These are phyloP conservation scores for Sclerotinia spermophila DNA, from an alignment of 2,329 filamentous ascomycete genomes.

Conservation along the genomic window DNA sequence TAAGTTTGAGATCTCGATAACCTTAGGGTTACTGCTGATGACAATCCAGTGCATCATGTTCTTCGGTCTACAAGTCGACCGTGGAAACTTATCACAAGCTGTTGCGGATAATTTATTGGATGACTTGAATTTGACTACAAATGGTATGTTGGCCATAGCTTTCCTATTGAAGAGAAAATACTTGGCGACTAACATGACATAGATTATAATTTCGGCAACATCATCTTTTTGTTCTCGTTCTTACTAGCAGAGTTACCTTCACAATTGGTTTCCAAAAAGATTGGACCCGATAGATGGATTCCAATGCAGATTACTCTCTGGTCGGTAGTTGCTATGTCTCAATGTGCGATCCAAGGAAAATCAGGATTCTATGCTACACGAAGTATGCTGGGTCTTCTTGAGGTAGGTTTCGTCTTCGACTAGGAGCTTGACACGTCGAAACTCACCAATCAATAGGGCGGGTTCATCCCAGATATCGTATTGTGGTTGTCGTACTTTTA, in stretches of 20 bases:
- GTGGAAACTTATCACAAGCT: slow-evolving; percentile 56
- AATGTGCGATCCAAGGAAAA: slow-evolving; percentile 44
- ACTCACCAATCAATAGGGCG: slow-evolving; percentile 41
- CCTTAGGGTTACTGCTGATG: background rate
- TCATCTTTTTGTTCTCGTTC: slow-evolving; percentile 42
- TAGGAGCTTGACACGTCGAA: background rate
- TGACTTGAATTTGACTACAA: slow-evolving; percentile 46
- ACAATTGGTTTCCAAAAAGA: slow-evolving; percentile 46
- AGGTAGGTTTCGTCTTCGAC: slow-evolving; percentile 37
- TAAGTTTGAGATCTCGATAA: slow-evolving; percentile 13
- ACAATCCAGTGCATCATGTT: slow-evolving; percentile 60
- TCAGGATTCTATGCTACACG: slow-evolving; percentile 43
- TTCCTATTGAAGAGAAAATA: too few species aligned
- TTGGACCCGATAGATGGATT: slow-evolving; percentile 50
- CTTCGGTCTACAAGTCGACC: slow-evolving; percentile 57
- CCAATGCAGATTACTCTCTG: slow-evolving; percentile 50
- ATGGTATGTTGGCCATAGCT: slow-evolving; percentile 34
- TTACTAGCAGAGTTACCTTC: slow-evolving; percentile 47
- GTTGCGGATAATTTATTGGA: slow-evolving; percentile 58
- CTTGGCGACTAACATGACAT: background rate
- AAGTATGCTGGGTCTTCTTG: slow-evolving; percentile 36
- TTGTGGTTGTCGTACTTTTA: slow-evolving; percentile 74
- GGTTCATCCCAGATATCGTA: slow-evolving; percentile 62
- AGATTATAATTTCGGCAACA: slow-evolving; percentile 36
- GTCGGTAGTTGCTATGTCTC: slow-evolving; percentile 47